Percentiles rank a stretch among this genome's conserved stretches.
Evolutionary conservation across 208 protist species (phyloP).

Genomic region (Trypanosoma mega): DNA sequence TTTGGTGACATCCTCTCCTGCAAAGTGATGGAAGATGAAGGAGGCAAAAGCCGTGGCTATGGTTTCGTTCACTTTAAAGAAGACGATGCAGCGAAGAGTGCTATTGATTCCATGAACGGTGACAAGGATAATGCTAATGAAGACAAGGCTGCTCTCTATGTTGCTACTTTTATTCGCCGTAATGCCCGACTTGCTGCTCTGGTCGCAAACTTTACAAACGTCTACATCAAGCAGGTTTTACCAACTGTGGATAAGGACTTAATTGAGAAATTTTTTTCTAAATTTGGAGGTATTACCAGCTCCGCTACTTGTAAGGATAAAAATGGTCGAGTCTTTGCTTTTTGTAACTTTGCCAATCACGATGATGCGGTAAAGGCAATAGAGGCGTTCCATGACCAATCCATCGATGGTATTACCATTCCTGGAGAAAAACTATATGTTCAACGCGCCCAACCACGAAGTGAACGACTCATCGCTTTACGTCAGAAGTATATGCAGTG

Average conservation of each 20-base stretch:
- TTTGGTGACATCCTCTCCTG: constrained; percentile 99
- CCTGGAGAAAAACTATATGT: constrained; percentile 86
- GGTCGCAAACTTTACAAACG: constrained; percentile 97
- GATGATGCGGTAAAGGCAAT: constrained; percentile 95
- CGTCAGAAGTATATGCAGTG: constrained; percentile 91
- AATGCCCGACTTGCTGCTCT: constrained; percentile 91
- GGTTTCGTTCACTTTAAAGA: constrained; percentile 99
- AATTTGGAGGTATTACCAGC: constrained; percentile 95
- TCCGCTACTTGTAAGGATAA: constrained; percentile 87
- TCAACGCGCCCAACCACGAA: constrained; percentile 85
- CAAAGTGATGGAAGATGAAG: constrained; percentile 94
- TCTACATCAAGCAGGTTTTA: constrained; percentile 98
- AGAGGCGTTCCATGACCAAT: constrained; percentile 87
- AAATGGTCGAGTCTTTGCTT: constrained; percentile 95
- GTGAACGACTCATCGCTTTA: constrained; percentile 86
- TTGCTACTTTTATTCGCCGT: constrained; percentile 95
- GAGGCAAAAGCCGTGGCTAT: constrained; percentile 95
- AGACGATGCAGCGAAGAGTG: constrained; percentile 92
- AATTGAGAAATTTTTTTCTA: constrained; percentile 92
- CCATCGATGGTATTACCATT: constrained; percentile 80
- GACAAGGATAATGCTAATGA: constrained; percentile 91
- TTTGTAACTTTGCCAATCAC: constrained; percentile 97
- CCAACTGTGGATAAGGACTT: constrained; percentile 88
- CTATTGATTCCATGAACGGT: constrained; percentile 97
- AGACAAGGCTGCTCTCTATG: constrained; percentile 92